phyloP scores from a whole-genome alignment of 2,329 filamentous ascomycete genomes.

The Aspergillus sp. region DNA sequence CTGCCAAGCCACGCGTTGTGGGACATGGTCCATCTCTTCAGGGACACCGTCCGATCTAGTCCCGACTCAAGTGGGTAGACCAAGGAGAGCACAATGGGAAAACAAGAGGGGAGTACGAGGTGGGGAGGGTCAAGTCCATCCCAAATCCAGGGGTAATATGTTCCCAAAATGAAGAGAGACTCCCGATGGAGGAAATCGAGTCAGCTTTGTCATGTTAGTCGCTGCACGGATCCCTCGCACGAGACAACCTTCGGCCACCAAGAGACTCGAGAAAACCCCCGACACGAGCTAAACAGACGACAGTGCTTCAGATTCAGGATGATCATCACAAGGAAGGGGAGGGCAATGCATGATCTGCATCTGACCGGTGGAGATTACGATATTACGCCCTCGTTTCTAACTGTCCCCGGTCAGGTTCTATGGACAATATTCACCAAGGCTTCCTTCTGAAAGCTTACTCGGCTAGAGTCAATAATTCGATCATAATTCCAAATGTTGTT shows the following conservation, averaged over 20 bases:
- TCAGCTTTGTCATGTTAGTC: neutral
- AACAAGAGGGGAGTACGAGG: conserved; percentile 5
- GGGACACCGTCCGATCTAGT: conserved; percentile 20
- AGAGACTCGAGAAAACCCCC: too few species aligned
- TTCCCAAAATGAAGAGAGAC: too few species aligned
- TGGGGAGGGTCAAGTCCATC: neutral
- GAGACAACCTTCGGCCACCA: too few species aligned
- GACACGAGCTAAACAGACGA: neutral
- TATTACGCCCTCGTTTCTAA: neutral
- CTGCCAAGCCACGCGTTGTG: conserved; percentile 24
- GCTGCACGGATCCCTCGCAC: neutral
- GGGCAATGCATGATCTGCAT: conserved; percentile 2
- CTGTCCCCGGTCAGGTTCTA: neutral
- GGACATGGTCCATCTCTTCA: conserved; percentile 21
- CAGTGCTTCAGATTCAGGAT: neutral
- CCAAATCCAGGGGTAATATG: neutral
- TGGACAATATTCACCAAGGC: neutral
- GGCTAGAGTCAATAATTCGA: too few species aligned
- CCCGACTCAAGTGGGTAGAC: conserved; percentile 14
- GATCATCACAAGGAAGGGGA: conserved; percentile 3
- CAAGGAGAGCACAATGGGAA: conserved; percentile 2
- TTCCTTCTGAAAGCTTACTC: neutral
- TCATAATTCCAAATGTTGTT: neutral
- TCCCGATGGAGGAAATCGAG: neutral
- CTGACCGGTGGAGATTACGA: conserved; percentile 1